Base-by-base conservation (phyloP, 2,329 filamentous ascomycete species). In the Trichoderma harzianum region DNA sequence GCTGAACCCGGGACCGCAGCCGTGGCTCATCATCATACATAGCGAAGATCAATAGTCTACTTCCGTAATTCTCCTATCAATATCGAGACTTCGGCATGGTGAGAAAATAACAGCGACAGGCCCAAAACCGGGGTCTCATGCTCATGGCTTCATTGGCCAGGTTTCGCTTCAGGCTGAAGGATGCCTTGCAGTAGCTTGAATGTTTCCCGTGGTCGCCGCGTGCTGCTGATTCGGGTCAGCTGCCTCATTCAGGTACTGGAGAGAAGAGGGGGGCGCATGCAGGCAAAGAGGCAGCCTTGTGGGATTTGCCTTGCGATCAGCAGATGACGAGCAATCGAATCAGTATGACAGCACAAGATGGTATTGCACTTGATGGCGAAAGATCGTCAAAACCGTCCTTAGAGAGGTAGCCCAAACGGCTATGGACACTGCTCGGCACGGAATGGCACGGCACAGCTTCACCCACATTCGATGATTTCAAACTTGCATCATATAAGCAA, bases 171-270 rank as follows among this genome's bases (percentile, higher is more conserved):
- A 14, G 28, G 28, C 63, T 53, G 43, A 34, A 66, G 47, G 36
- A 55, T 47, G 66, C 53, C 36, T 51, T 61, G 66, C 55, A 66
- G 32, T 34, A 66, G 63, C 63, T 66, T 66, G 11, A 18, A 36
- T 16, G 34, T 36, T 16, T 36, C 34, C 26, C 36, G 36, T 47
- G 53, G 34, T 47, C 43, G 43, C 11, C 53, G 34, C 24, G 66
- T 60, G 55, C 36, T 30, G 66, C 55, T 51, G n/a, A 39, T 47
- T 18, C n/a, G 16, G 53, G 66, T 69, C 66, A 69, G 66, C 66
- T 60, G 66, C 66, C 55, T 34, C 28, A 30, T 57, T 26, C 28
- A 30, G 21, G 43, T 47, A 39, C 43, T 47, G 43, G 43, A 21
- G 43, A 21, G 18, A 21, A 6, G 14, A n/a, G 51, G 34, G 61